These are phyloP conservation scores for Fusarium decemcellulare DNA, from an alignment of 2,329 filamentous ascomycete species.

Conservation along the genomic window DNA sequence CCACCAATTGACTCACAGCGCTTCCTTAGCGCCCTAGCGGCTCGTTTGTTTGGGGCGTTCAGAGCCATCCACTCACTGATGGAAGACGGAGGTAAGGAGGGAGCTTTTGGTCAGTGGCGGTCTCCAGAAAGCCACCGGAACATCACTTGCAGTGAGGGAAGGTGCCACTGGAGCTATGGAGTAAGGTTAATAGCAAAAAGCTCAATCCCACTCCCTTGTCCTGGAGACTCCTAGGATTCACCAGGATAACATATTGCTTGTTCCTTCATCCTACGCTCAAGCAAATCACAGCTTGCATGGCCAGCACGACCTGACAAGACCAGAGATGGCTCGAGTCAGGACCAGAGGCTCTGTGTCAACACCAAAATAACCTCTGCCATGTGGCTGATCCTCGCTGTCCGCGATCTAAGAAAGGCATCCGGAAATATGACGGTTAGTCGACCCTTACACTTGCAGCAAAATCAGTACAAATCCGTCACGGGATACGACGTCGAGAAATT, in stretches of 20 bases:
- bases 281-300: constrained; percentile 1
- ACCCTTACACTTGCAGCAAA: constrained; percentile 14
- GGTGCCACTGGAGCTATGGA: too few species aligned
- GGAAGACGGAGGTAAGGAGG: not conserved
- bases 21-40: constrained; percentile 16
- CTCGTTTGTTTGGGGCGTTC: constrained; percentile 12
- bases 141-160: not conserved
- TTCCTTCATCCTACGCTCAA: not conserved
- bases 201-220: not conserved
- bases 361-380: constrained; percentile 37
- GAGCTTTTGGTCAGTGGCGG: not conserved
- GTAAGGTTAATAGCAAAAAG: not conserved
- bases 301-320: not conserved
- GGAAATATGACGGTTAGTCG: constrained; percentile 16
- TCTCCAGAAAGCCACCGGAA: too few species aligned
- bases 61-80: constrained; percentile 17
- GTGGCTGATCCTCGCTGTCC: constrained; percentile 24
- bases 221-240: not conserved
- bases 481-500: constrained; percentile 41
- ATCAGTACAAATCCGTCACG: constrained; percentile 19
- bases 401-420: constrained; percentile 31
- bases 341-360: constrained; percentile 8
- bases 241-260: not conserved
- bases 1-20: constrained; percentile 39
- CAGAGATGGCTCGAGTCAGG: not conserved